These are phyloP conservation scores for Neonectria ditissima DNA, from an alignment of 2,329 filamentous ascomycete genomes.

Conservation along the genomic window DNA sequence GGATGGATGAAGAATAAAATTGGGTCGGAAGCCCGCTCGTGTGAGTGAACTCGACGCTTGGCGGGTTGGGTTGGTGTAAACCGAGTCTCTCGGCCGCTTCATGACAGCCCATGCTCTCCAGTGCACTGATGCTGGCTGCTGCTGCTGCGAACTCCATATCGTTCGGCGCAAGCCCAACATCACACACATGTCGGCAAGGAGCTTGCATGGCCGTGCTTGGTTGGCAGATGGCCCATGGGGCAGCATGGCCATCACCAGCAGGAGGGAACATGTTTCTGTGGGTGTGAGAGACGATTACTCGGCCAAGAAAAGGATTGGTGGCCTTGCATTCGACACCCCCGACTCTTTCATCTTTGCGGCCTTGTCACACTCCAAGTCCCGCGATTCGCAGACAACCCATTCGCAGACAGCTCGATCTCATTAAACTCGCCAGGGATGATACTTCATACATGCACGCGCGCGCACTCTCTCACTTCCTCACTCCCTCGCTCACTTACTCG, in stretches of 20 bases:
- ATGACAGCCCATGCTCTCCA: background rate
- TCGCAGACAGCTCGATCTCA: background rate
- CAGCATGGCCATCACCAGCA: background rate
- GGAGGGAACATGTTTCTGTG: background rate
- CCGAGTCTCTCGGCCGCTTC: background rate
- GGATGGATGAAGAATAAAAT: background rate
- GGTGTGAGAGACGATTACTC: constrained; percentile 11
- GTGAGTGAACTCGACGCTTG: constrained; percentile 41
- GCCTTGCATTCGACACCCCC: constrained; percentile 14
- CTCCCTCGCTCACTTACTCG: background rate
- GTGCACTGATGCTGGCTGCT: no score
- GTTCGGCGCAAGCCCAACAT: background rate
- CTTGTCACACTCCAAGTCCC: constrained; percentile 4
- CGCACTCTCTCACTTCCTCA: background rate
- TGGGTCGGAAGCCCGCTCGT: background rate
- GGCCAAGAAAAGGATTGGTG: constrained; percentile 12
- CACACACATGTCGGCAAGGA: background rate
- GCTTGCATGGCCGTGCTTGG: background rate
- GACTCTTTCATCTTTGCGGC: background rate
- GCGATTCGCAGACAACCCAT: background rate
- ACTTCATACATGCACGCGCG: constrained; percentile 4
- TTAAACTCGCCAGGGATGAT: background rate
- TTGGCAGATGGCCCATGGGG: background rate
- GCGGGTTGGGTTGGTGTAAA: constrained; percentile 22
- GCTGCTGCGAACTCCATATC: background rate